Percentiles rank a stretch among this genome's conserved stretches.
Conservation (phyloP, 805 yeast species). For the Suhomyces vadensis region DNA sequence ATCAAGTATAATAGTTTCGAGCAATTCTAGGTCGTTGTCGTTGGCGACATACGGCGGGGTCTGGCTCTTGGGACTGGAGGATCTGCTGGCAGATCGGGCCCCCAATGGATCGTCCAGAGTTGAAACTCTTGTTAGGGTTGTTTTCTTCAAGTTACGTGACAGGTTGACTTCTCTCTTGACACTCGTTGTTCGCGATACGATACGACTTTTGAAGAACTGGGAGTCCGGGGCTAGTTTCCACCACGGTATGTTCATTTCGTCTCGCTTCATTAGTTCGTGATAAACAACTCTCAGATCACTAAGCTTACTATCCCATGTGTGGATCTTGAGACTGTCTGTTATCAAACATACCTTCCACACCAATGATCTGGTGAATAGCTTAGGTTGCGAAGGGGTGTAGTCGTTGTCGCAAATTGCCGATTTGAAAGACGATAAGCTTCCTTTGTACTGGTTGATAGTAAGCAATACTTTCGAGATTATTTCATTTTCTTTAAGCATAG, state of each 20-base stretch:
- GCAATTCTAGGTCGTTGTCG: constrained; percentile 39
- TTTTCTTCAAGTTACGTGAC: constrained; percentile 6
- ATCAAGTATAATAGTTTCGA: constrained; percentile 48
- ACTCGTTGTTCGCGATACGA: constrained; percentile 1
- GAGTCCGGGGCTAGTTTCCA: constrained; percentile 30
- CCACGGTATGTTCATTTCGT: constrained; percentile 42
- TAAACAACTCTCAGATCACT: constrained; percentile 33
- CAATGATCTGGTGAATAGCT: constrained; percentile 31
- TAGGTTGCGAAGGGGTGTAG: constrained; percentile 21
- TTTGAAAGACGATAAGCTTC: constrained; percentile 26
- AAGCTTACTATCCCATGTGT: constrained; percentile 33
- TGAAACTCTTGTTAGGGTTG: constrained; percentile 19
- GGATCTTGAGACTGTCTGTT: constrained; percentile 37
- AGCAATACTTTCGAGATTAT: constrained; percentile 37
- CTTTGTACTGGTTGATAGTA: constrained; percentile 38
- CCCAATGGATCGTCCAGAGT: constrained; percentile 22
- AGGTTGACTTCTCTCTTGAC: neutral
- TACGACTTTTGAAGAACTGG: constrained; percentile 21
- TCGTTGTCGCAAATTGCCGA: constrained; percentile 30
- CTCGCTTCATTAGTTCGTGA: constrained; percentile 29
- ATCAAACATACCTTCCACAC: constrained; percentile 41
- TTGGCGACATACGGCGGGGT: constrained; percentile 4
- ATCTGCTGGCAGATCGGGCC: constrained; percentile 1
- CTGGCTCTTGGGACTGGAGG: constrained; percentile 7
- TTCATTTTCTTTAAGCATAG: constrained; percentile 29